Evolutionary conservation across 202 grass and related monocot species (phyloP), one percentile per base, ranked within the genome.

Genomic region (Schoenoplectus tabernaemontani): DNA sequence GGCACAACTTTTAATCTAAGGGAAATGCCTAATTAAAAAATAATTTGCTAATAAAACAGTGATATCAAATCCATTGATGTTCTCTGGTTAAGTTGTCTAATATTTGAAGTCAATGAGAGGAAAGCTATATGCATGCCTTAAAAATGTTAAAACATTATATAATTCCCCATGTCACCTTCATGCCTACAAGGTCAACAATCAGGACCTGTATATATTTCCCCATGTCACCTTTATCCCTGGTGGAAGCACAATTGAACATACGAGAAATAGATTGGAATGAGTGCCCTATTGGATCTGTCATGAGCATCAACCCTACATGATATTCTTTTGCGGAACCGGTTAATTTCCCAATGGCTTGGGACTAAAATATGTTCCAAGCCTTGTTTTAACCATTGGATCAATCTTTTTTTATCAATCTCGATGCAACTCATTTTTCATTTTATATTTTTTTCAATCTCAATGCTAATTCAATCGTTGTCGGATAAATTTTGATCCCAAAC

Each of bases 161-260:
- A n/a, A n/a, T n/a, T n/a, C n/a, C n/a, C n/a, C n/a, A n/a, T n/a
- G n/a, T n/a, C n/a, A n/a, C n/a, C n/a, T n/a, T 70, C 34, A 59
- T 26, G 15, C 83, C 83, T 51, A 58, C 48, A 63, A 66, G 83
- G 63, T 84, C 83, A 65, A 84, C 83, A 65, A 69, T 41, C 47
- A 46, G 22, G 43, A 51, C 22, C 68, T 32, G 68, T 64, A 61
- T 46, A 48, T 47, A 15, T 28, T 32, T 20, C 58, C 7, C 44
- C 36, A 30, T n/a, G 23, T 4, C 3, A 12, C 77, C 56, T 46
- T 46, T 62, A 32, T 61, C 56, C 33, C 37, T 79, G 39, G 39
- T 11, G 42, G 77, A 79, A 46, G 15, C 42, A 5, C 60, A 79
- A 46, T 11, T 28, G 37, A 7, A 48, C 58, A 64, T 63, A 41